Evolutionary conservation across 2,329 filamentous ascomycete species (phyloP), one percentile per base, ranked within the genome.

Genomic region (Alternaria consortialis): DNA sequence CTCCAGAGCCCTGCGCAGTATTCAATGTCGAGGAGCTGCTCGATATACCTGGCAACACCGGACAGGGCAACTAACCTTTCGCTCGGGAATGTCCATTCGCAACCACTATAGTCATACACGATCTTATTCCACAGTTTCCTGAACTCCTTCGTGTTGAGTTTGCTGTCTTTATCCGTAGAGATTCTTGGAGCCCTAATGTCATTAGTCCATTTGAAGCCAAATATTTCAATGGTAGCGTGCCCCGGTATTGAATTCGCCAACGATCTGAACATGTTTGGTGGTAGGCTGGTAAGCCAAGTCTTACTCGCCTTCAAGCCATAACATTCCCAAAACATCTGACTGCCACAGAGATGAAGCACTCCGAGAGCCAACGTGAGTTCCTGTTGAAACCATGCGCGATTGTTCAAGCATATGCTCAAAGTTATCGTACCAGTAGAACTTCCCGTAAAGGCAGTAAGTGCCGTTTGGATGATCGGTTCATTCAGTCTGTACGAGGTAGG

Each of bases 251-350:
- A 23, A 5, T 42, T 42, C 39, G 20, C 11, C 39, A n/a, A 42
- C 15, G 8, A 17, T 0, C 31, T 13, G 3, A 8, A 7, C 11
- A 4, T 47, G 5, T 7, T 1, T 3, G 5, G 2, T 1, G n/a
- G n/a, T 12, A 32, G 5, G 3, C 12, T 11, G 1, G 6, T 34
- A 0, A 29, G 44, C n/a, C 29, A 29, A 5, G 17, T 17, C 12
- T 53, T 37, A 31, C 39, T 34, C 4, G 27, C 37, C 2, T 2
- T 5, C 0, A 43, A 4, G 5, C 13, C 37, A 7, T 53, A 23
- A 32, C 51, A 53, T 13, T 43, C n/a, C 51, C 51, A 43, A 5
- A 53, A 53, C 27, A 53, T 34, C 27, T 53, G 39, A 1, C 7
- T 43, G 5, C 27, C 29, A 7, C 27, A 43, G 29, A 43, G 12